Evolutionary conservation across 495 filamentous ascomycete genomes (phyloP).

Genomic region (Saxophila tyrrhenica): DNA sequence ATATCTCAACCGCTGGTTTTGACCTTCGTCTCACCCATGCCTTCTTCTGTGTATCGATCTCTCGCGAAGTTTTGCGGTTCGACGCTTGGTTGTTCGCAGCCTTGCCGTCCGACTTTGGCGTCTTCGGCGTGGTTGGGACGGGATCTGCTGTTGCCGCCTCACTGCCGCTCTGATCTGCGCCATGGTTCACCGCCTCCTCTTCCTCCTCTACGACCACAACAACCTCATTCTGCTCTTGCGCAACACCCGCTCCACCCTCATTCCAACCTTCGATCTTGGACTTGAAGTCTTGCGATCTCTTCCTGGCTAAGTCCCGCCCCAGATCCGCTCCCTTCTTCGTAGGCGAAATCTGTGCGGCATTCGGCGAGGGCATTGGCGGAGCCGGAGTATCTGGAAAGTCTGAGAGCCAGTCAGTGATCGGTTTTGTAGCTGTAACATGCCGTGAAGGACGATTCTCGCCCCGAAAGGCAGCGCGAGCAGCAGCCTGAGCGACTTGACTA

Average conservation of each 20-base stretch:
- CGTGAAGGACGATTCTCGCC: too few relatives aligned
- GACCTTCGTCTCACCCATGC: conserved; percentile 19
- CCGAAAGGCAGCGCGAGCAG: too few relatives aligned
- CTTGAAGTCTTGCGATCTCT: conserved; percentile 15
- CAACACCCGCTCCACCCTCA: conserved; percentile 11
- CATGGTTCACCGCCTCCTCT: background rate
- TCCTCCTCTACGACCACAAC: conserved; percentile 9
- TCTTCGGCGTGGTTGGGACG: background rate
- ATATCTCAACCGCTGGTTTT: conserved; percentile 6
- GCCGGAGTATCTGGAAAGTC: background rate
- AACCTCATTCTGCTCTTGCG: conserved; percentile 12
- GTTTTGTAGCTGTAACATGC: background rate
- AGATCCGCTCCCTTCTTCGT: conserved; percentile 34
- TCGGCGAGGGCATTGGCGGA: conserved; percentile 17
- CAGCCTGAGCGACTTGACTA: too few relatives aligned
- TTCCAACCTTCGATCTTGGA: conserved; percentile 18
- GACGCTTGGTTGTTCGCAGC: background rate
- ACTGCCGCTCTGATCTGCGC: background rate
- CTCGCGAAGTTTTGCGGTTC: conserved; percentile 6
- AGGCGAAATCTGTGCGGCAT: conserved; percentile 9
- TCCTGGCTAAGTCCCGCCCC: conserved; percentile 31
- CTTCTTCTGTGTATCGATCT: conserved; percentile 17
- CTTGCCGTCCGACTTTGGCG: conserved; percentile 1
- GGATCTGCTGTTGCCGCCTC: background rate
- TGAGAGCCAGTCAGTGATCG: conserved; percentile 7